Evolutionary conservation across 1,139 yeast species (phyloP), one percentile per base, ranked within the genome.

Genomic region (Geotrichum phurueaensis): DNA sequence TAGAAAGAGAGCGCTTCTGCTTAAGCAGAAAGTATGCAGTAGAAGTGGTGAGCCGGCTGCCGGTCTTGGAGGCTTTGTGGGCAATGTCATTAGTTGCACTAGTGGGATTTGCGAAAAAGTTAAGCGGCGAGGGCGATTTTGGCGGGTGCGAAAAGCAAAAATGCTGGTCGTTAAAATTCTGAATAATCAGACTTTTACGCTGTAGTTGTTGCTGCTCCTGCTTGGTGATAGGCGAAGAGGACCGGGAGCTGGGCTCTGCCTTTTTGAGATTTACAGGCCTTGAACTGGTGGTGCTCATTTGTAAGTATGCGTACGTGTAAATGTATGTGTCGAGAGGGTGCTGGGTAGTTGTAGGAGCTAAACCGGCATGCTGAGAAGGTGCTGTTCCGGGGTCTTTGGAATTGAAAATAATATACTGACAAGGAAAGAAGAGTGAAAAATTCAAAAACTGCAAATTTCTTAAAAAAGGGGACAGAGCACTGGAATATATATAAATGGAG

Each of bases 141-240:
- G 47, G 47, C 47, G 47, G 47, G 18, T 39, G 47, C 20, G 47
- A 39, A 9, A 39, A 39, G 47, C 47, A 39, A 15, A 39, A 39
- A 36, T 58, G 60, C 18, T 58, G 49, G 36, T 45, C 36, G 57
- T 58, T 58, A 47, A 58, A 58, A 33, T 58, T 58, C 23, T 58
- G 57, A 18, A 58, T 58, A 13, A 58, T 58, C 15, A 58, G 48
- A 39, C 57, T 53, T 49, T 29, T 49, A 4, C 60, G 53, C 33
- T 53, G 20, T 27, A 36, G 36, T 25, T 53, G 39, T 9, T 33
- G 39, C n/a, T 33, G 15, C 6, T 33, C 20, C 47, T 39, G 47
- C 47, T 39, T 39, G 47, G 47, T 39, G 10, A 39, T 39, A 10
- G 22, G 47, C n/a, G 47, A 39, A 22, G 47, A 39, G 47, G n/a